Evolutionary conservation across 768 basidiomycete genomes (phyloP).

Genomic region (Leccinum sublutescens): DNA sequence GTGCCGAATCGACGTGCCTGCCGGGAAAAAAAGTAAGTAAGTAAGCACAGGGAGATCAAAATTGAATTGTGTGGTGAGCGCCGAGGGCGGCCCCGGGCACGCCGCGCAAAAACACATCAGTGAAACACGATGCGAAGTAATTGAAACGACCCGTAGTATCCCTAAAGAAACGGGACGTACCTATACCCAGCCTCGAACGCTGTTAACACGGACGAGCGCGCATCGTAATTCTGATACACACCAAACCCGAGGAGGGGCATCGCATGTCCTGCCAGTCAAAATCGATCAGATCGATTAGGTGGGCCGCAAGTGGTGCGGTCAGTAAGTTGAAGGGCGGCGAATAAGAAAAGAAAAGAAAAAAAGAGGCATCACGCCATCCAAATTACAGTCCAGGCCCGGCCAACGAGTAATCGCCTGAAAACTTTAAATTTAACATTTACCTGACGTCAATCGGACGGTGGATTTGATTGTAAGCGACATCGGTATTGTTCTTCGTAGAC

Average conservation of each 20-base stretch:
- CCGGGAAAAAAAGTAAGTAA: not conserved
- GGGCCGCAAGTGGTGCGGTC: not conserved
- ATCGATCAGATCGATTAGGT: conserved; percentile 3
- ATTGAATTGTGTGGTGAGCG: not conserved
- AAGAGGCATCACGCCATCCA: not conserved
- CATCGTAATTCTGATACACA: conserved; percentile 64
- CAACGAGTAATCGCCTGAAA: conserved; percentile 28
- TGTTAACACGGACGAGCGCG: conserved; percentile 53
- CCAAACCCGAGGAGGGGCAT: conserved; percentile 72
- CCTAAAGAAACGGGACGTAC: conserved; percentile 27
- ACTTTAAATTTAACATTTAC: conserved; percentile 21
- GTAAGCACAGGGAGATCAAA: not conserved
- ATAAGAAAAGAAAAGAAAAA: not conserved
- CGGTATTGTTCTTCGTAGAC: not conserved
- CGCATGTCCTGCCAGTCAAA: conserved; percentile 39
- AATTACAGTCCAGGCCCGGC: not conserved
- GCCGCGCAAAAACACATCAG: not conserved
- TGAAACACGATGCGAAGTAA: not conserved
- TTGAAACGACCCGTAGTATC: not conserved
- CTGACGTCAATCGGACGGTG: conserved; percentile 35
- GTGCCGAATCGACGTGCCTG: conserved; percentile 76
- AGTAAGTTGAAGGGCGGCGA: not conserved
- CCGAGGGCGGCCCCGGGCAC: not conserved
- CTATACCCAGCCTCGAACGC: conserved; percentile 69
- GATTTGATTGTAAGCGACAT: conserved; percentile 34